A percentile compares a stretch with the other conserved stretches of the same genome.
These are phyloP conservation scores for Boletus bicolor DNA, from an alignment of 768 basidiomycete species.

Conservation along the genomic window DNA sequence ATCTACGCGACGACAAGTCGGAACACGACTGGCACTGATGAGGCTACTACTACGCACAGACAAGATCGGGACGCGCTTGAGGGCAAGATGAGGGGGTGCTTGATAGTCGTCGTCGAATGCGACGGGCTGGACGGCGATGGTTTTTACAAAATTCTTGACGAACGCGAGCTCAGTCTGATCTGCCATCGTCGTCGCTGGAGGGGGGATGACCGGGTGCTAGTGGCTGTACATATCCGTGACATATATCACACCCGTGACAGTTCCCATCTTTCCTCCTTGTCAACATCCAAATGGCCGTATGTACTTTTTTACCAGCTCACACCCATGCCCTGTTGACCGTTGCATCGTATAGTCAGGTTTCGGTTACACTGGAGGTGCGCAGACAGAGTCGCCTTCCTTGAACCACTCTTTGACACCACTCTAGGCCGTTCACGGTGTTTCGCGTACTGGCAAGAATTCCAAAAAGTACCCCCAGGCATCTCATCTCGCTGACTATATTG, in stretches of 20 bases:
- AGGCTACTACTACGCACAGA: slow-evolving; percentile 44
- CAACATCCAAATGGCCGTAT: slow-evolving; percentile 37
- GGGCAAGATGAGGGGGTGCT: slow-evolving; percentile 59
- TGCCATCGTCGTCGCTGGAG: slow-evolving; percentile 36
- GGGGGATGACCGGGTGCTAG: background rate
- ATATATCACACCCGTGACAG: slow-evolving; percentile 20
- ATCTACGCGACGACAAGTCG: slow-evolving; percentile 39
- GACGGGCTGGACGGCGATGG: slow-evolving; percentile 64
- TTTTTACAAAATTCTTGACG: slow-evolving; percentile 61
- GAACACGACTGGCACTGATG: background rate
- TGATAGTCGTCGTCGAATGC: slow-evolving; percentile 73
- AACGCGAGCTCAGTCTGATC: slow-evolving; percentile 61
- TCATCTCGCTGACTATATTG: slow-evolving; percentile 1
- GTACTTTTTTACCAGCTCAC: slow-evolving; percentile 4
- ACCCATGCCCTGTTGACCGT: slow-evolving; percentile 10
- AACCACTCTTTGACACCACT: slow-evolving; percentile 5
- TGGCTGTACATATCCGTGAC: slow-evolving; percentile 26
- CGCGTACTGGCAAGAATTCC: slow-evolving; percentile 88
- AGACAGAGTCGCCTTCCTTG: background rate
- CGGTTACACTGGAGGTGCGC: slow-evolving; percentile 57
- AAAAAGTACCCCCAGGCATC: slow-evolving; percentile 44
- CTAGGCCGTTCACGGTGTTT: slow-evolving; percentile 85
- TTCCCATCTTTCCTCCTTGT: background rate
- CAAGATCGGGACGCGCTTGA: slow-evolving; percentile 68
- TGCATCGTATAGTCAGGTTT: slow-evolving; percentile 53